Conservation (phyloP, 2,329 filamentous ascomycete genomes). For the Magnaporthiopsis incrustans region DNA sequence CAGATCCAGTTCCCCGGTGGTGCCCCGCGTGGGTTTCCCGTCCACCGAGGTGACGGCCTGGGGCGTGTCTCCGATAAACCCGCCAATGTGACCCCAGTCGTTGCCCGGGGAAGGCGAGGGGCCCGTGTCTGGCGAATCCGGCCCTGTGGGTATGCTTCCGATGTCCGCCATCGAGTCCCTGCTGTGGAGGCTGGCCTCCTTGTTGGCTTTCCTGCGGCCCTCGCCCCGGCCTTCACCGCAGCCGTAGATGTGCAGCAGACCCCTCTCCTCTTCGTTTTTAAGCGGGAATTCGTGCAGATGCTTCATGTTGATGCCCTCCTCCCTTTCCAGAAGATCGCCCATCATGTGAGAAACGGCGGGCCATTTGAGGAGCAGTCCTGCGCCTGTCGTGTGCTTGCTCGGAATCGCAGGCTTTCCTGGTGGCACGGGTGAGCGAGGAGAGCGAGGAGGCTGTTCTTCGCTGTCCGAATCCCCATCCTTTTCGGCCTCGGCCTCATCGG, state of each 20-base stretch:
- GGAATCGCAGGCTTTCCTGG: slow-evolving; percentile 65
- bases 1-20: slow-evolving; percentile 44
- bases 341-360: slow-evolving; percentile 60
- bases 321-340: slow-evolving; percentile 32
- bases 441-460: slow-evolving; percentile 36
- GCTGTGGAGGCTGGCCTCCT: slow-evolving; percentile 25
- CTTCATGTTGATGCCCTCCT: slow-evolving; percentile 35
- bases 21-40: slow-evolving; percentile 24
- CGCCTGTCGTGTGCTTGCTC: slow-evolving; percentile 82
- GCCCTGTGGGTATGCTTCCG: neutral
- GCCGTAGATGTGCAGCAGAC: slow-evolving; percentile 67
- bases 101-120: slow-evolving; percentile 45
- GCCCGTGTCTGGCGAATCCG: slow-evolving; percentile 26
- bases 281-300: slow-evolving; percentile 67
- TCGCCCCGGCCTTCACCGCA: slow-evolving; percentile 66
- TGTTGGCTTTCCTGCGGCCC: slow-evolving; percentile 31
- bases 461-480: slow-evolving; percentile 21
- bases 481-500: neutral
- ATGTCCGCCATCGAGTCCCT: neutral
- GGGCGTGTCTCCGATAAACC: neutral
- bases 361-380: slow-evolving; percentile 71
- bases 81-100: slow-evolving; percentile 52
- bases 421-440: slow-evolving; percentile 40
- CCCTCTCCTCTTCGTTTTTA: slow-evolving; percentile 64
- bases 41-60: neutral